These are phyloP conservation scores for Fusarium chuoi DNA, from an alignment of 2,329 filamentous ascomycete genomes.

Conservation along the genomic window DNA sequence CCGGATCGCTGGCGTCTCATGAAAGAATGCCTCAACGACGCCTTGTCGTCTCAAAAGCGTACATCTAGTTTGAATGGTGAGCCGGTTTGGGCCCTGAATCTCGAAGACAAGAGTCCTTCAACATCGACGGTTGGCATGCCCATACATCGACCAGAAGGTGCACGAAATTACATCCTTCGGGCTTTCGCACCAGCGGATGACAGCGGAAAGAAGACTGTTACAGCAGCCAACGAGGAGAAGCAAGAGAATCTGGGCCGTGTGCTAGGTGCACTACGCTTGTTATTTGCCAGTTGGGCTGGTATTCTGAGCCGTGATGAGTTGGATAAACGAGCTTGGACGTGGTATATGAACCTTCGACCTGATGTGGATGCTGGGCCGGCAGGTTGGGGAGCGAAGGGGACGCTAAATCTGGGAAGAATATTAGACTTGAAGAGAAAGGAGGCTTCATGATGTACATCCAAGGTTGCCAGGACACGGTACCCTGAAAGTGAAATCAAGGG, in stretches of 20 bases:
- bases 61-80: conserved; percentile 56
- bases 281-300: conserved; percentile 80
- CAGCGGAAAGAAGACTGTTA: conserved; percentile 51
- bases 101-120: conserved; percentile 59
- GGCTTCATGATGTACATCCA: background rate
- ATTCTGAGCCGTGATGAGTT: conserved; percentile 72
- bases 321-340: conserved; percentile 80
- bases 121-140: conserved; percentile 66
- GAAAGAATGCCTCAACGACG: conserved; percentile 65
- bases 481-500: background rate
- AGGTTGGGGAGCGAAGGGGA: conserved; percentile 86
- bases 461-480: background rate
- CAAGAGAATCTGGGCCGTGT: conserved; percentile 76
- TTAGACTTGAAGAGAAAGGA: conserved; percentile 62
- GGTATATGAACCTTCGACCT: conserved; percentile 82
- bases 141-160: conserved; percentile 78
- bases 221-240: conserved; percentile 67
- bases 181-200: conserved; percentile 63
- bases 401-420: conserved; percentile 73
- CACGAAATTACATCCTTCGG: conserved; percentile 66
- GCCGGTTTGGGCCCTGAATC: conserved; percentile 69
- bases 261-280: conserved; percentile 74
- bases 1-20: conserved; percentile 72
- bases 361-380: conserved; percentile 77
- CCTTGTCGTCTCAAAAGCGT: conserved; percentile 60